Percentiles rank a stretch among this genome's conserved stretches.
Evolutionary conservation across 208 protist species (phyloP).

Genomic region (Leishmania martiniquensis): DNA sequence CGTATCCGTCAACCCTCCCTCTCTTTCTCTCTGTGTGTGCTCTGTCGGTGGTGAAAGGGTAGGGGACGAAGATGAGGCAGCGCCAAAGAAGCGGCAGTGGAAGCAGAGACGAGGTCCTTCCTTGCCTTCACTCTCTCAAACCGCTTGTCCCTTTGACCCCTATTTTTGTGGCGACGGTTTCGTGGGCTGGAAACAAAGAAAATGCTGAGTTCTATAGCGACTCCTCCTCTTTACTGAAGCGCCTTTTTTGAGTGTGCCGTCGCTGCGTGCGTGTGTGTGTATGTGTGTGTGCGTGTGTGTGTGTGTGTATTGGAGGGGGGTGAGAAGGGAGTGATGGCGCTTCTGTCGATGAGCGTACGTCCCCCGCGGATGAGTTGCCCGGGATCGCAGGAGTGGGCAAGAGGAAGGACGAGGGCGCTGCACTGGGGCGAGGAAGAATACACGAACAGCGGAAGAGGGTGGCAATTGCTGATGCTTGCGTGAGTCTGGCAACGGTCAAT

Average conservation of each 20-base stretch:
- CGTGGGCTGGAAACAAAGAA: neutral
- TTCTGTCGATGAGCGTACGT: neutral
- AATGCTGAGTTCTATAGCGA: neutral
- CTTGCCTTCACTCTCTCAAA: neutral
- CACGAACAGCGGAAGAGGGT: neutral
- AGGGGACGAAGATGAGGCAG: neutral
- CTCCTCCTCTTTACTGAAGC: neutral
- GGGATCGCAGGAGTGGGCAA: neutral
- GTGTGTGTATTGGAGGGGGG: too few relatives aligned
- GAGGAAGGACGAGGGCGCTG: neutral
- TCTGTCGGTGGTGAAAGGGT: neutral
- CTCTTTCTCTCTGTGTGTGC: neutral
- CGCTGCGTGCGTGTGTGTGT: neutral
- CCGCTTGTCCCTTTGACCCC: neutral
- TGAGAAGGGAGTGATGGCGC: too few relatives aligned
- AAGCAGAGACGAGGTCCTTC: neutral
- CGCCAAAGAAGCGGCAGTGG: neutral
- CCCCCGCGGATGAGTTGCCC: neutral
- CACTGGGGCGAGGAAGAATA: neutral
- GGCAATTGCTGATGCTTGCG: neutral
- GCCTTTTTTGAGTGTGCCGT: neutral
- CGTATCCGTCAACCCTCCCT: neutral
- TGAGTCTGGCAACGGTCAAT: neutral
- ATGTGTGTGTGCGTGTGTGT: slow-evolving; percentile 5
- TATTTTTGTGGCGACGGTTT: neutral